Evolutionary conservation across 73 alveolate genomes (phyloP), one percentile per base, ranked within the genome.

Genomic region (Tetrahymena thermophila): DNA sequence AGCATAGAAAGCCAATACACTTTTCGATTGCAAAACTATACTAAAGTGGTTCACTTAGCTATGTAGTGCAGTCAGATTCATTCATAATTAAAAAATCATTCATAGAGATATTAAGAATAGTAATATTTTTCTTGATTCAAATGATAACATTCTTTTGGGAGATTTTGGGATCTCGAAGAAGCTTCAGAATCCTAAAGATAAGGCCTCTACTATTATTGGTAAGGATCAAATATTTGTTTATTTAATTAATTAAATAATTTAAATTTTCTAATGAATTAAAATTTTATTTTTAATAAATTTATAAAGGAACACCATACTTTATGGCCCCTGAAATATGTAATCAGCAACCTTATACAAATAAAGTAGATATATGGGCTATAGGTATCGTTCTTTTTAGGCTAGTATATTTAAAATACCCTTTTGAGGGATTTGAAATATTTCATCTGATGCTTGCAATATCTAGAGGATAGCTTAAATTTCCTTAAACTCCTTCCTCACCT

Each of bases 281-380:
- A 50, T 5, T 50, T 44, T 19, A 50, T 50, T 71, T 11, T 71
- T 11, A 13, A n/a, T n/a, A 71, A 19, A 19, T 0, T 28, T 8
- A 25, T 19, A 5, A 71, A 85, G 94, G 94, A 9, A 85, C 94
- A 19, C 96, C 96, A 16, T 42, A 44, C 56, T 93, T 42, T 44
- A 37, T 44, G 50, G 96, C 96, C 7, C 96, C 96, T 35, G 96
- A 93, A 44, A 35, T 35, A 4, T 35, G 89, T 14, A 35, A 44
- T 57, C 21, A 43, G 5, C 14, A 93, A 23, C 94, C 94, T 11
- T 93, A 93, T 93, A 93, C 96, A 19, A 37, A 43, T 25, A 42
- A 38, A n/a, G 93, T 43, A 9, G 96, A 93, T 93, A 35, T 42
- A 25, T 93, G 96, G 96, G 85, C 94, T 93, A 43, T 93, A 43